Conservation (phyloP, 2,329 filamentous ascomycete genomes). For the Drechslerella stenobrocha region DNA sequence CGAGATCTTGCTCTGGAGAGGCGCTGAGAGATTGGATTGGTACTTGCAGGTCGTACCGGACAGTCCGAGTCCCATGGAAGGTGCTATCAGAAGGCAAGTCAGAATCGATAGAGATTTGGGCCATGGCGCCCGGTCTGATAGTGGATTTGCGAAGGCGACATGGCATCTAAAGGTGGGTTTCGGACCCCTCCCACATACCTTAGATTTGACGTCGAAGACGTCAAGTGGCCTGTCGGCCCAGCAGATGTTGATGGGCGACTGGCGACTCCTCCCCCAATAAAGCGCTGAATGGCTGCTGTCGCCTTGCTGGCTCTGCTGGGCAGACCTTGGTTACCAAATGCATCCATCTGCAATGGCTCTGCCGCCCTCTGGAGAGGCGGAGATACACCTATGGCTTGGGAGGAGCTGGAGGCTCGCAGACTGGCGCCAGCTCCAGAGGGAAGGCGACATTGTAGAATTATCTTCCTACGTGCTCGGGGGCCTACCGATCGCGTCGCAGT, state of each 20-base stretch:
- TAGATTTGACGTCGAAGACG: constrained; percentile 38
- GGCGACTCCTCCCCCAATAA: constrained; percentile 36
- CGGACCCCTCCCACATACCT: constrained; percentile 12
- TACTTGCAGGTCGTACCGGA: constrained; percentile 49
- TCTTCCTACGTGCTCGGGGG: not conserved
- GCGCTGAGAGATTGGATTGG: constrained; percentile 51
- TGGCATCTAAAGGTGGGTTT: not conserved
- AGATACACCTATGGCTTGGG: not conserved
- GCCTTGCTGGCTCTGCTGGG: constrained; percentile 31
- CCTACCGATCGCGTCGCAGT: not conserved
- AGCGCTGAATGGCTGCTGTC: constrained; percentile 41
- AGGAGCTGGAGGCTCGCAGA: not conserved
- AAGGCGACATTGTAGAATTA: constrained; percentile 31
- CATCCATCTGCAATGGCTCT: constrained; percentile 23
- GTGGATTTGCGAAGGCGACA: too few species aligned
- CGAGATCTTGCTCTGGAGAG: constrained; percentile 51
- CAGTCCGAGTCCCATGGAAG: constrained; percentile 48
- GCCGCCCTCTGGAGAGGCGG: not conserved
- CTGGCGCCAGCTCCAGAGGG: constrained; percentile 7
- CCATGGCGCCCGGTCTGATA: constrained; percentile 4
- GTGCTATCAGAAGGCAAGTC: constrained; percentile 18
- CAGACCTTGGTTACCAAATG: constrained; percentile 30
- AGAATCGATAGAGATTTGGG: constrained; percentile 9
- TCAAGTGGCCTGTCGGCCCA: constrained; percentile 28
- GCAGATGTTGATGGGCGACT: constrained; percentile 42